Percentiles rank a stretch among this genome's conserved stretches.
These are phyloP conservation scores for Mitragyna speciosa DNA, from an alignment of 257 asterid species.

Conservation along the genomic window DNA sequence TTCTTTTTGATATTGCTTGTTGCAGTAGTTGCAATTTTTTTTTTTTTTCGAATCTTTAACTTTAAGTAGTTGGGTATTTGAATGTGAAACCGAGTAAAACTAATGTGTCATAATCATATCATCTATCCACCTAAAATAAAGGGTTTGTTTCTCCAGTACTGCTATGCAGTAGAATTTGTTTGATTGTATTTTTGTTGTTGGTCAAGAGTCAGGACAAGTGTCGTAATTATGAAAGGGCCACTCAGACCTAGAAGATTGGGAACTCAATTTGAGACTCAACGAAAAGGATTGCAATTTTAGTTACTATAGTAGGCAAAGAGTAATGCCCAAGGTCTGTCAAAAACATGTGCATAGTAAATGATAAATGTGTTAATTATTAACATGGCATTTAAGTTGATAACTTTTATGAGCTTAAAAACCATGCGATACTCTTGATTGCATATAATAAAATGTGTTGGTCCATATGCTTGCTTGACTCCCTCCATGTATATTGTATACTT, in stretches of 20 bases:
- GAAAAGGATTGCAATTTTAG: not conserved
- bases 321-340: not conserved
- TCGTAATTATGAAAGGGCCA: slow-evolving; percentile 10
- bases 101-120: not conserved
- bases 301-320: slow-evolving; percentile 8
- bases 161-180: not conserved
- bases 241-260: slow-evolving; percentile 6
- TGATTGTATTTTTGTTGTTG: not conserved
- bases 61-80: not conserved
- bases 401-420: not conserved
- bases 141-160: not conserved
- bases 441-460: no score
- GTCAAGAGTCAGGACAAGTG: slow-evolving; percentile 11
- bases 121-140: not conserved
- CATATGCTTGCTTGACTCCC: no score
- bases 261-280: not conserved
- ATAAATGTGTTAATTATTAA: not conserved
- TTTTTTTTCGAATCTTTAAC: not conserved
- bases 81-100: not conserved
- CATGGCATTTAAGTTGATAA: not conserved
- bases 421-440: not conserved
- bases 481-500: no score
- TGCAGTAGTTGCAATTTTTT: not conserved
- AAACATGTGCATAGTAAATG: no score
- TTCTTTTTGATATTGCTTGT: not conserved